These are phyloP conservation scores for Monilinia aucupariae DNA, from an alignment of 2,329 filamentous ascomycete species.

Conservation along the genomic window DNA sequence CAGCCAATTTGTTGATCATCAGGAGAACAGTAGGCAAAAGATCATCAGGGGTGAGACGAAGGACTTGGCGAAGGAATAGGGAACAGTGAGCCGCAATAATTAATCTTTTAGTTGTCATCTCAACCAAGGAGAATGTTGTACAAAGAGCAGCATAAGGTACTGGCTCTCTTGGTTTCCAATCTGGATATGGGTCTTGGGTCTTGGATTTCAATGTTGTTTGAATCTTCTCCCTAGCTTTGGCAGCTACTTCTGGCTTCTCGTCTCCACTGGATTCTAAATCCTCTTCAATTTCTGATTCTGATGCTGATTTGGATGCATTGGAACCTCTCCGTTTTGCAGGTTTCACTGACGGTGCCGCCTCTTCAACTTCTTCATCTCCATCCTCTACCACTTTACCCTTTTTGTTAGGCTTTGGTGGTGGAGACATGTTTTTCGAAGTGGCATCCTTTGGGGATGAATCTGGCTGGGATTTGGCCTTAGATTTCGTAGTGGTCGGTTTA, in stretches of 20 bases:
- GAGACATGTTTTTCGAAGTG: slow-evolving; percentile 20
- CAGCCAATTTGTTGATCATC: slow-evolving; percentile 97
- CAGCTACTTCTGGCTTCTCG: slow-evolving; percentile 64
- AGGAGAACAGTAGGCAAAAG: slow-evolving; percentile 82
- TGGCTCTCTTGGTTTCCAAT: slow-evolving; percentile 84
- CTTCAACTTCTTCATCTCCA: slow-evolving; percentile 38
- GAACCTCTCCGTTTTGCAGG: slow-evolving; percentile 27
- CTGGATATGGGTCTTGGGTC: slow-evolving; percentile 78
- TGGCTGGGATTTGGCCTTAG: slow-evolving; percentile 17
- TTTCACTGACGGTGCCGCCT: slow-evolving; percentile 26
- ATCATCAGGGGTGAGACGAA: slow-evolving; percentile 82
- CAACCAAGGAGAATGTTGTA: slow-evolving; percentile 87
- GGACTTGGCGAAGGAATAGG: slow-evolving; percentile 86
- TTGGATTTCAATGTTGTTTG: slow-evolving; percentile 68
- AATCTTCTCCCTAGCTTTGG: slow-evolving; percentile 73
- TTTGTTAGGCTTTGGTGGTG: slow-evolving; percentile 19
- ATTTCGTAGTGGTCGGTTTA: slow-evolving; percentile 22
- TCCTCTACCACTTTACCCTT: slow-evolving; percentile 21
- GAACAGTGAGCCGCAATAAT: slow-evolving; percentile 86
- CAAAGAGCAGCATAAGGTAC: slow-evolving; percentile 94
- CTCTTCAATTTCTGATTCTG: slow-evolving; percentile 44
- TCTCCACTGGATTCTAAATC: slow-evolving; percentile 46
- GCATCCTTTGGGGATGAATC: slow-evolving; percentile 20
- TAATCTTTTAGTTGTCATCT: slow-evolving; percentile 88
- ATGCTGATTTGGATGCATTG: slow-evolving; percentile 40